phyloP scores from a whole-genome alignment of 2,329 filamentous ascomycete species.

The Fusarium devonianum region DNA sequence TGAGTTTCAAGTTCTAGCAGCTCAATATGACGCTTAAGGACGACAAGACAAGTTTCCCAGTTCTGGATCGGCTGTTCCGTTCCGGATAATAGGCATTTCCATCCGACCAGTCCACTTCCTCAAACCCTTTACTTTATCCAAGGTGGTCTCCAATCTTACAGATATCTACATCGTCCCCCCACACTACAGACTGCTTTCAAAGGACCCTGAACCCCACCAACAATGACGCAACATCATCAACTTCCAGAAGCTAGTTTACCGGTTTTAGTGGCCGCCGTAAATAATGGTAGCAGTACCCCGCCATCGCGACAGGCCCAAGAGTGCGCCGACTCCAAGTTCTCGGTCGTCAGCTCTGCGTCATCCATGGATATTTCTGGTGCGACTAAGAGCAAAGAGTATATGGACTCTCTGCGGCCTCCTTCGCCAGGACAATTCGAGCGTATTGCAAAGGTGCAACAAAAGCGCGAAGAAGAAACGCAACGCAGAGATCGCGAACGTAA shows the following conservation, averaged over 20 bases:
- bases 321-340: conserved; percentile 25
- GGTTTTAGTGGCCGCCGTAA: conserved; percentile 20
- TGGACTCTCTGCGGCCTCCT: conserved; percentile 59
- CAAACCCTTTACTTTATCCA: conserved; percentile 1
- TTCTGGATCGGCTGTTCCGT: neutral
- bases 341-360: conserved; percentile 26
- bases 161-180: neutral
- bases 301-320: conserved; percentile 20
- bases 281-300: conserved; percentile 25
- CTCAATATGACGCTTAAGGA: neutral
- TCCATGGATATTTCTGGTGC: conserved; percentile 19
- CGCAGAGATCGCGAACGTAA: conserved; percentile 50
- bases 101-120: neutral
- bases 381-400: conserved; percentile 52
- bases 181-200: neutral
- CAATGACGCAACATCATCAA: conserved; percentile 36
- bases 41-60: neutral
- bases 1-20: conserved; percentile 3
- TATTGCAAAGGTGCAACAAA: conserved; percentile 58
- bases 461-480: conserved; percentile 54
- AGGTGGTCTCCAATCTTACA: no score
- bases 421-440: conserved; percentile 55
- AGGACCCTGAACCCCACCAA: conserved; percentile 17
- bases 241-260: conserved; percentile 35
- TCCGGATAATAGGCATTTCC: neutral